Evolutionary conservation across 2,329 filamentous ascomycete genomes (phyloP).

Genomic region (Orbilia oligospora): DNA sequence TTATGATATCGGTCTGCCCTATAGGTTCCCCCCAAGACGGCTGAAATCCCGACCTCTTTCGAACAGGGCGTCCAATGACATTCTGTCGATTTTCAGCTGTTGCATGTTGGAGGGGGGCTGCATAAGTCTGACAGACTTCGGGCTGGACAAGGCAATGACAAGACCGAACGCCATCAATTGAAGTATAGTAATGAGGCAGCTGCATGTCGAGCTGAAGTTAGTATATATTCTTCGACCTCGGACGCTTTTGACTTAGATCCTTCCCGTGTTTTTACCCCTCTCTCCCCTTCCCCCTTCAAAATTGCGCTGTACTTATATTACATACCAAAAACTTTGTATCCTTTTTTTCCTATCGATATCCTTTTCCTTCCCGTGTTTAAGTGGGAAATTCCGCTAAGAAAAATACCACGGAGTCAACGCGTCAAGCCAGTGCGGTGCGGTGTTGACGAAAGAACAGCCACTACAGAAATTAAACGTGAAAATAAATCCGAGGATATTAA

Average conservation of each 20-base stretch:
- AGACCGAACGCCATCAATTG: neutral
- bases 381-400: neutral
- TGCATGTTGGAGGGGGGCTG: slow-evolving; percentile 11
- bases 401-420: slow-evolving; percentile 19
- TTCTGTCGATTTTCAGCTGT: slow-evolving; percentile 27
- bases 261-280: neutral
- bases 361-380: neutral
- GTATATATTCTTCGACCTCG: slow-evolving; percentile 9
- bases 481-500: slow-evolving; percentile 13
- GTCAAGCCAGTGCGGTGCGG: neutral
- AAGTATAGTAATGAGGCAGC: slow-evolving; percentile 10
- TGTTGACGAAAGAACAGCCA: neutral
- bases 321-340: neutral
- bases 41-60: slow-evolving; percentile 22
- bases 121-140: slow-evolving; percentile 42
- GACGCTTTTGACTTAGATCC: neutral
- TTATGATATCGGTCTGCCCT: slow-evolving; percentile 22
- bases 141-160: slow-evolving; percentile 19
- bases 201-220: slow-evolving; percentile 13
- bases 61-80: slow-evolving; percentile 19
- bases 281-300: neutral
- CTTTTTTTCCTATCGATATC: neutral
- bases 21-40: slow-evolving; percentile 33
- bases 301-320: neutral
- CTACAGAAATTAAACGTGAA: neutral